Evolutionary conservation across 2,329 filamentous ascomycete species (phyloP).

Genomic region (Corynespora cassiicola): DNA sequence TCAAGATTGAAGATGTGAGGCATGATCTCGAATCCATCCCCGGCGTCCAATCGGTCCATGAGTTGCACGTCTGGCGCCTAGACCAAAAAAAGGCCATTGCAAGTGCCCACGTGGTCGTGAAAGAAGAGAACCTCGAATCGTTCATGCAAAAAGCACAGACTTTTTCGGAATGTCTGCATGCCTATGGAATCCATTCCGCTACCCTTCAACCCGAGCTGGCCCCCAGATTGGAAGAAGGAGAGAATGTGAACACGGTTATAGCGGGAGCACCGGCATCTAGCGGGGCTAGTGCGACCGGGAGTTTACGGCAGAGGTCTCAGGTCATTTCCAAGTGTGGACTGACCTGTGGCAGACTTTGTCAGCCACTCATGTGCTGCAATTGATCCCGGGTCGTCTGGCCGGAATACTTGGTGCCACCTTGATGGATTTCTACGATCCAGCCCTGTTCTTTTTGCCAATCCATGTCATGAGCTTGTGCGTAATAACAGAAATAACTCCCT

Average conservation of each 20-base stretch:
- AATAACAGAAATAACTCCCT: no score
- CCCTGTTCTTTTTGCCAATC: no score
- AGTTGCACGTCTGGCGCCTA: conserved; percentile 77
- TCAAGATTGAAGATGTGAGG: conserved; percentile 68
- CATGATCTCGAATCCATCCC: conserved; percentile 73
- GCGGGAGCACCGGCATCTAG: conserved; percentile 9
- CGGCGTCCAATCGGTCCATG: conserved; percentile 71
- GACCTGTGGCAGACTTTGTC: conserved; percentile 59
- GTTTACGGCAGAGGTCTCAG: conserved; percentile 29
- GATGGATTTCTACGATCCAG: no score
- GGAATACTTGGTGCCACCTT: no score
- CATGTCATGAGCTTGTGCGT: no score
- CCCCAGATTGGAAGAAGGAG: conserved; percentile 1
- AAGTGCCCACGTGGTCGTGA: conserved; percentile 71
- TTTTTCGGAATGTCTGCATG: conserved; percentile 73
- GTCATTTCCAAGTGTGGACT: conserved; percentile 56
- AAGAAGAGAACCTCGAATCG: conserved; percentile 60
- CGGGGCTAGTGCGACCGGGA: conserved; percentile 17
- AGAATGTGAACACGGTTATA: conserved; percentile 4
- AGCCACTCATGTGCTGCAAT: conserved; percentile 60
- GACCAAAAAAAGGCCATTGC: conserved; percentile 74
- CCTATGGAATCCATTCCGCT: conserved; percentile 74
- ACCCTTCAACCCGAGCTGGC: conserved; percentile 72
- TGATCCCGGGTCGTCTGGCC: no score
- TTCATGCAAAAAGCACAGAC: conserved; percentile 69